These are phyloP conservation scores for Pestalotiopsis sp. DNA, from an alignment of 2,329 filamentous ascomycete species.

Conservation along the genomic window DNA sequence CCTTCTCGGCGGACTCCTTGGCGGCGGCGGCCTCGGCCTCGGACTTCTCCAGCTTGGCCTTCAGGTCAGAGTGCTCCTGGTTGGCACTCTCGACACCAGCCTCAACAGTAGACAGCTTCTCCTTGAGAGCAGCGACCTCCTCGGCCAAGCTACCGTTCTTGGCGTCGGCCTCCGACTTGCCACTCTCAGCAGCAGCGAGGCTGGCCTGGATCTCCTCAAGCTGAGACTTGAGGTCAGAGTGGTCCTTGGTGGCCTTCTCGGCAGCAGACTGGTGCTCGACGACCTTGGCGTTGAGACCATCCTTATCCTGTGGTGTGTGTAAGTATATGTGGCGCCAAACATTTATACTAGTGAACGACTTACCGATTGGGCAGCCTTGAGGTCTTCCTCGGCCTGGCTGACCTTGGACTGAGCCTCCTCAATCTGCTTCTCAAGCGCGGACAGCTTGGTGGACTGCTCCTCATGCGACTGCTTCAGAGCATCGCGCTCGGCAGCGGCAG, in stretches of 20 bases:
- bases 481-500: conserved; percentile 30
- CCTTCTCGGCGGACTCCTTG: conserved; percentile 18
- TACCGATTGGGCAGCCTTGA: conserved; percentile 37
- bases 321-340: background rate
- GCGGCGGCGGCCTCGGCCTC: conserved; percentile 11
- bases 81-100: conserved; percentile 17
- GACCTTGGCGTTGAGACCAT: conserved; percentile 26
- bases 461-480: conserved; percentile 33
- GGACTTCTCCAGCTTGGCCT: conserved; percentile 10
- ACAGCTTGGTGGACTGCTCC: conserved; percentile 32
- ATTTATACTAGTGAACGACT: conserved; percentile 11
- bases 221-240: conserved; percentile 4
- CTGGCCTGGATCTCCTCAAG: conserved; percentile 11
- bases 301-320: conserved; percentile 28
- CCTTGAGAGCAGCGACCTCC: conserved; percentile 22
- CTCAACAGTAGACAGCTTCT: conserved; percentile 14
- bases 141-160: background rate
- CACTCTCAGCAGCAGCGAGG: conserved; percentile 19
- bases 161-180: conserved; percentile 15
- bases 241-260: conserved; percentile 12
- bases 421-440: conserved; percentile 32
- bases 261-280: conserved; percentile 19
- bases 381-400: conserved; percentile 38
- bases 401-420: conserved; percentile 40
- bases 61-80: conserved; percentile 10